Evolutionary conservation across 306 rosid species (phyloP).

Genomic region (Delonix regia): DNA sequence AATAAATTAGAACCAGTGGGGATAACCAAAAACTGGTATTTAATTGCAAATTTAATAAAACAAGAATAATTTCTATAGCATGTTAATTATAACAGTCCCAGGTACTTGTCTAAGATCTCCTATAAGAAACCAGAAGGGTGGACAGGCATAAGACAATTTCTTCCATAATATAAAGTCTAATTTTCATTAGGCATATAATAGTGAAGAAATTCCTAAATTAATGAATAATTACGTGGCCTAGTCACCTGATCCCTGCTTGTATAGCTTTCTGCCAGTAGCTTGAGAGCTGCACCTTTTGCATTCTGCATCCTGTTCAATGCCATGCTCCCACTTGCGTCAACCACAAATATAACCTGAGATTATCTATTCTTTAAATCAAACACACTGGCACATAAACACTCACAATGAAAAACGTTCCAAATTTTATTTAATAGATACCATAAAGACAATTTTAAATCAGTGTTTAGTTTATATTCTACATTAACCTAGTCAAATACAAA

Average conservation of each 20-base stretch:
- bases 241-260: slow-evolving; percentile 98
- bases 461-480: slow-evolving; percentile 19
- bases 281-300: slow-evolving; percentile 99
- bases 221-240: slow-evolving; percentile 25
- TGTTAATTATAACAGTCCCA: neutral
- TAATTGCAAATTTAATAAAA: neutral
- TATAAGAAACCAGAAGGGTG: slow-evolving; percentile 15
- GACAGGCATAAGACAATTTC: slow-evolving; percentile 25
- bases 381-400: slow-evolving; percentile 16
- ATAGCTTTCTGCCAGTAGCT: slow-evolving; percentile 94
- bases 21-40: neutral
- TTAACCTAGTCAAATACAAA: slow-evolving; percentile 8
- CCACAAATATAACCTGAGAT: slow-evolving; percentile 89
- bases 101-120: slow-evolving; percentile 7
- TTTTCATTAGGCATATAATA: slow-evolving; percentile 21
- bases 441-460: slow-evolving; percentile 15
- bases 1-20: neutral
- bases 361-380: slow-evolving; percentile 3
- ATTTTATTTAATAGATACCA: slow-evolving; percentile 1
- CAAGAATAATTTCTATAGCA: neutral
- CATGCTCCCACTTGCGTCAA: slow-evolving; percentile 99
- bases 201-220: slow-evolving; percentile 31
- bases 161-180: slow-evolving; percentile 14
- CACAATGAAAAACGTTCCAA: slow-evolving; percentile 1
- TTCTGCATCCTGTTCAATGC: slow-evolving; percentile 98